phyloP scores from a whole-genome alignment of 1,284 basidiomycete genomes.

The Schizophyllum commune region DNA sequence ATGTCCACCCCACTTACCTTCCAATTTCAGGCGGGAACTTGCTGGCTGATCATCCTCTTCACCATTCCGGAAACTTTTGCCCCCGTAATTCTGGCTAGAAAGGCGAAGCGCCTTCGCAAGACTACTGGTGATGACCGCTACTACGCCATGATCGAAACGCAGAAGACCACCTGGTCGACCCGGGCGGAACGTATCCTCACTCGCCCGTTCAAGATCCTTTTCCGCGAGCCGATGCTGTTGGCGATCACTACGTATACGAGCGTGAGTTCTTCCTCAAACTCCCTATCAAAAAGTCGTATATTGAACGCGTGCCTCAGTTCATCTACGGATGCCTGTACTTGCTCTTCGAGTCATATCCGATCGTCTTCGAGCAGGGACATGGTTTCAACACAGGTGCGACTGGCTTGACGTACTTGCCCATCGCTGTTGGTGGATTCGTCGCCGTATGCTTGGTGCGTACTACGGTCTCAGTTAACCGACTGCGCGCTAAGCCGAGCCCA shows the following conservation, averaged over 20 bases:
- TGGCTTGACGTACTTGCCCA: constrained; percentile 46
- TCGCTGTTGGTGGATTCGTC: constrained; percentile 45
- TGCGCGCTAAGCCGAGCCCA: constrained; percentile 10
- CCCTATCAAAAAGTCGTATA: neutral
- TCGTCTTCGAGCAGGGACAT: constrained; percentile 47
- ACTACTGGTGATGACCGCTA: constrained; percentile 64
- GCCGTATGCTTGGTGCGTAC: constrained; percentile 24
- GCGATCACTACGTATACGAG: constrained; percentile 64
- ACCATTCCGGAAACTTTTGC: constrained; percentile 71
- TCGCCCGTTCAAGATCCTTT: constrained; percentile 62
- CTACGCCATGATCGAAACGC: constrained; percentile 42
- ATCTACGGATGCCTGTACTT: neutral
- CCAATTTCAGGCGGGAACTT: constrained; percentile 29
- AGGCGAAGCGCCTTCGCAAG: constrained; percentile 33
- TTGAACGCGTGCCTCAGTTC: neutral
- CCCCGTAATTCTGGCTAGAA: constrained; percentile 48
- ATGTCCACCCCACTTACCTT: neutral
- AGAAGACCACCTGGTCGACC: constrained; percentile 29
- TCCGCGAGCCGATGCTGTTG: constrained; percentile 67
- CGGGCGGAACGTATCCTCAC: constrained; percentile 43
- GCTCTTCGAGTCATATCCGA: constrained; percentile 35
- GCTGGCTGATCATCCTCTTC: constrained; percentile 47
- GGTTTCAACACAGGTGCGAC: constrained; percentile 41
- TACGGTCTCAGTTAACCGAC: neutral
- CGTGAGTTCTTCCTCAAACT: constrained; percentile 16